Evolutionary conservation across 805 yeast genomes (phyloP).

Genomic region (Nakazawaea ernobii): DNA sequence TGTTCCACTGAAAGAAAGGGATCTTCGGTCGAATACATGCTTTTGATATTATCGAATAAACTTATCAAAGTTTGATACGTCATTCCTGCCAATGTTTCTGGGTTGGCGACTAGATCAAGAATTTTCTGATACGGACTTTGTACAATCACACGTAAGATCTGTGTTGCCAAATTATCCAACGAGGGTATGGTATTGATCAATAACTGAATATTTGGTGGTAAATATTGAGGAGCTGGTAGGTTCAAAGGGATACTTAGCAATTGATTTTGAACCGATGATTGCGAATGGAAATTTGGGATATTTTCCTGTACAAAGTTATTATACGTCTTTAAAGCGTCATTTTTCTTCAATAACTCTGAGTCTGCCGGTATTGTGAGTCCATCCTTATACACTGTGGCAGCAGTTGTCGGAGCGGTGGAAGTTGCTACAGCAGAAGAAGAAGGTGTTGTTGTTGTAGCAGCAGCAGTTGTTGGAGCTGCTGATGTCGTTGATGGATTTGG

Average conservation of each 20-base stretch:
- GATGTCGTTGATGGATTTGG: too few relatives aligned
- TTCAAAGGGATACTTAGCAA: constrained; percentile 57
- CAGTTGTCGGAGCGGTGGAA: neutral
- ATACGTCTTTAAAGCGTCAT: constrained; percentile 13
- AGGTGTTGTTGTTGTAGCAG: too few relatives aligned
- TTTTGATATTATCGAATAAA: constrained; percentile 71
- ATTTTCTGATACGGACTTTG: constrained; percentile 73
- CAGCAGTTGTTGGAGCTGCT: too few relatives aligned
- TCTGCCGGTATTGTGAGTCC: constrained; percentile 22
- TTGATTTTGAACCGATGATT: constrained; percentile 35
- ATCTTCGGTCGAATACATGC: constrained; percentile 61
- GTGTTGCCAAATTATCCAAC: constrained; percentile 77
- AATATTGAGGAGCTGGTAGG: constrained; percentile 47
- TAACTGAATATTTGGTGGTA: constrained; percentile 59
- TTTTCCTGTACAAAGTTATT: constrained; percentile 1
- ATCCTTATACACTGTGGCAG: neutral
- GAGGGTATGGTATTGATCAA: constrained; percentile 66
- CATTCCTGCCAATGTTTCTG: constrained; percentile 60
- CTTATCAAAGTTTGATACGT: constrained; percentile 64
- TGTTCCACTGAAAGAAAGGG: constrained; percentile 69
- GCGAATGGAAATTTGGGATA: constrained; percentile 15
- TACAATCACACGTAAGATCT: constrained; percentile 66
- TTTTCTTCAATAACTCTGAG: constrained; percentile 25
- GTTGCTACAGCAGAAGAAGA: neutral
- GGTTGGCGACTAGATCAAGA: constrained; percentile 60